phyloP scores from a whole-genome alignment of 106 monocot genomes.

The Ottelia alismoides region DNA sequence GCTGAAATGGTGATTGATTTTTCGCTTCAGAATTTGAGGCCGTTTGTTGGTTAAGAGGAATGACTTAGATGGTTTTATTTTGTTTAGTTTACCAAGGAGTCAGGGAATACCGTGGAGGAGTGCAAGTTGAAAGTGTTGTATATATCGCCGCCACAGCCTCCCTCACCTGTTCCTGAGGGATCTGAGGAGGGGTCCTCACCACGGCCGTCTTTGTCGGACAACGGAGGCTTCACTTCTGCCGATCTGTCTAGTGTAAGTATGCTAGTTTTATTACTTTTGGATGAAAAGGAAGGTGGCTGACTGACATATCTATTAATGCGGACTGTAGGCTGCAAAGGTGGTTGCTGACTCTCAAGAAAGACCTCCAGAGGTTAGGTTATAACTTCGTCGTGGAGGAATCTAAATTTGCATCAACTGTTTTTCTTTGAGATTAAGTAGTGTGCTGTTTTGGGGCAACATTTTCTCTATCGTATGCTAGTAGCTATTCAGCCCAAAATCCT shows the following conservation, averaged over 20 bases:
- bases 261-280: background rate
- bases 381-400: too few relatives aligned
- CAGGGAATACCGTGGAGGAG: slow-evolving; percentile 42
- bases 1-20: slow-evolving; percentile 44
- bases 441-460: too few relatives aligned
- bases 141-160: slow-evolving; percentile 49
- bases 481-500: too few relatives aligned
- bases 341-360: slow-evolving; percentile 30
- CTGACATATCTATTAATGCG: background rate
- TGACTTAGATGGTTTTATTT: background rate
- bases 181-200: slow-evolving; percentile 54
- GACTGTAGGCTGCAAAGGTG: slow-evolving; percentile 32
- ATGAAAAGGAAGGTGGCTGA: background rate
- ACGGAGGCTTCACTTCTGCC: slow-evolving; percentile 19
- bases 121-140: slow-evolving; percentile 46
- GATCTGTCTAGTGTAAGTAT: slow-evolving; percentile 30
- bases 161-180: slow-evolving; percentile 47
- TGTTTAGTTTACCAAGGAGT: slow-evolving; percentile 51
- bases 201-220: slow-evolving; percentile 40
- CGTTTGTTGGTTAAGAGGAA: background rate
- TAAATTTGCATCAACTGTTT: too few relatives aligned
- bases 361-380: slow-evolving; percentile 40
- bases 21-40: background rate
- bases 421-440: too few relatives aligned
- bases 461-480: too few relatives aligned